Evolutionary conservation across 805 yeast genomes (phyloP).

Genomic region (Saccharomycopsis oosterbeekiorum): DNA sequence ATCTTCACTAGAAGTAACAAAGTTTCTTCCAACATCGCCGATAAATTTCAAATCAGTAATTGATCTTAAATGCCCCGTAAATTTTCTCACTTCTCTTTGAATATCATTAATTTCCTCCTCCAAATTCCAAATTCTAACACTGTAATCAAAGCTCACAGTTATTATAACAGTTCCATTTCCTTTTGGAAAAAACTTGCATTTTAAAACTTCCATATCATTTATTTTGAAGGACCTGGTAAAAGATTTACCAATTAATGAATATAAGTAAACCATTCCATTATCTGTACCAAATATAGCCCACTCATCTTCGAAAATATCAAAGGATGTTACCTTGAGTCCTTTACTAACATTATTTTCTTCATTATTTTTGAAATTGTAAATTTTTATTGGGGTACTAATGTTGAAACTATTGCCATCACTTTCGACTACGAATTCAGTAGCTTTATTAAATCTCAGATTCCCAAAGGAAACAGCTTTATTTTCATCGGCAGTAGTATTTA

Average conservation of each 20-base stretch:
- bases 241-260: not conserved
- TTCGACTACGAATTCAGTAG: not conserved
- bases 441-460: not conserved
- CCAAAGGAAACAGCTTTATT: not conserved
- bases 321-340: not conserved
- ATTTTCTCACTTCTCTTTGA: slow-evolving; percentile 31
- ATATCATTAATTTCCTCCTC: slow-evolving; percentile 31
- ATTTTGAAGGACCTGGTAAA: not conserved
- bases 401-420: not conserved
- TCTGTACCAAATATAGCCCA: slow-evolving; percentile 1
- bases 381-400: not conserved
- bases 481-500: not conserved
- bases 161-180: slow-evolving; percentile 47
- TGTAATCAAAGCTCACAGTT: slow-evolving; percentile 50
- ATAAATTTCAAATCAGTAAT: slow-evolving; percentile 38
- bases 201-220: slow-evolving; percentile 23
- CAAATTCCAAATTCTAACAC: slow-evolving; percentile 52
- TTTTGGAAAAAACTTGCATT: slow-evolving; percentile 45
- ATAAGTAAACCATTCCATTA: not conserved
- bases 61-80: slow-evolving; percentile 39
- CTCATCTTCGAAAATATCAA: slow-evolving; percentile 1
- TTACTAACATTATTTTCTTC: not conserved
- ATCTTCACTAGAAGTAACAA: slow-evolving; percentile 45
- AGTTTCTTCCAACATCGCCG: slow-evolving; percentile 59
- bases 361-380: not conserved